Evolutionary conservation across 140 eudicot species (phyloP), one percentile per base, ranked within the genome.

Genomic region (Cichorium intybus): DNA sequence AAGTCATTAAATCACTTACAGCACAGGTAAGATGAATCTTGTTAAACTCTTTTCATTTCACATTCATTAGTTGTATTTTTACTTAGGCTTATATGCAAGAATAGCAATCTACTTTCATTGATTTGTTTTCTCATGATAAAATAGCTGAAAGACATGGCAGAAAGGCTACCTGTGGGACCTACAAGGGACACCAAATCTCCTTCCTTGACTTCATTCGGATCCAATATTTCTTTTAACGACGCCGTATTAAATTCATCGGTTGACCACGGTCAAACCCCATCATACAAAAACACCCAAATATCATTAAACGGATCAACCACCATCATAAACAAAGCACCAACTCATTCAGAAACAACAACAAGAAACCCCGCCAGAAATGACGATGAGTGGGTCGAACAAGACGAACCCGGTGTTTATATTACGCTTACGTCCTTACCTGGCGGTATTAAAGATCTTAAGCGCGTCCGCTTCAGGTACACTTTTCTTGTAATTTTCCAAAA

Each of bases 111-210:
- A 10, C 46, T 39, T 39, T 39, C 16, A 10, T 39, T 8, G 11
- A 35, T 9, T 6, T 35, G 43, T 39, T 35, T 9, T 10, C 10
- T 35, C 62, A 16, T 69, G 59, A 60, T 9, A 31, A 66, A 62
- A 73, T 48, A 91, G 97, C 80, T 87, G 59, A 91, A 91, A 83
- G 96, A 91, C 79, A 84, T 91, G 96, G 97, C 97, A 7, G 97
- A 91, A 74, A 74, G 91, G 75, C 81, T 87, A 70, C 97, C 97
- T 15, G 96, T 87, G 66, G 97, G 96, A 72, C 79, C 96, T 53
- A 69, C 88, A 50, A 78, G 87, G 57, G 87, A 68, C 74, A 57
- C 68, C 56, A 87, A 72, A 72, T 82, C 90, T 60, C 88, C 88
- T 34, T 62, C 91, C 29, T 77, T 82, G 35, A 61, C 85, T 60